Base-by-base conservation (phyloP, 768 basidiomycete genomes). In the Phallus indusiatus region DNA sequence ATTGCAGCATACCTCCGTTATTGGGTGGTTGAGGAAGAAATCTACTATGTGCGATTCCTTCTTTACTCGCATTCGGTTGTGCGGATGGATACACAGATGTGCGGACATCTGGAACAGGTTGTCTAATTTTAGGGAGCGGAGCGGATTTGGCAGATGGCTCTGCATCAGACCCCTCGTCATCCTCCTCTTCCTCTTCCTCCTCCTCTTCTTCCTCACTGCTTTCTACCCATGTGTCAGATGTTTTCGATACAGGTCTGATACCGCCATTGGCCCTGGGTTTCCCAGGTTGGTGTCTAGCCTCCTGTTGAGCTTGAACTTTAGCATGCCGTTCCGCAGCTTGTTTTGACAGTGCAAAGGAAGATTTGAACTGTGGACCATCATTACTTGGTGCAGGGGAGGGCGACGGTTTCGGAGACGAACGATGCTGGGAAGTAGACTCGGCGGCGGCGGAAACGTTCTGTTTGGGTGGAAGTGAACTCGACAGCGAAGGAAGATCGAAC, bases 151-250 rank as follows among this genome's bases (percentile, higher is more conserved):
- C n/a, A 42, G 14, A 14, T 12, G 42, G 34, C 34, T 47, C 59
- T 21, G 36, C 53, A 21, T 54, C 57, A 18, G 57, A 59, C 6
- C 53, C 61, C n/a, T 47, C 58, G 1, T 51, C 47, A 28, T 50
- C 60, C 51, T 18, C 60, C 7, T 63, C 62, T 1, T 68, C 67
- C 14, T 78, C 77, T 67, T 88, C 76, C 67, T 85, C 81, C 1
- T 94, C 90, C 3, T 91, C 88, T 47, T 92, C 90, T 56, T 88
- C 88, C 22, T 90, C 88, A 58, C 87, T 88, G 65, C 86, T 89
- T 65, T 85, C 86, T 47, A 74, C 78, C 80, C 83, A 83, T 11
- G 61, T 56, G 54, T 69, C 74, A 34, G 72, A 69, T 18, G 78
- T 74, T 64, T 79, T 76, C n/a, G 72, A 75, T 42, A 12, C 42